phyloP scores from a whole-genome alignment of 1,284 basidiomycete genomes.

The Gomphus bonarii region DNA sequence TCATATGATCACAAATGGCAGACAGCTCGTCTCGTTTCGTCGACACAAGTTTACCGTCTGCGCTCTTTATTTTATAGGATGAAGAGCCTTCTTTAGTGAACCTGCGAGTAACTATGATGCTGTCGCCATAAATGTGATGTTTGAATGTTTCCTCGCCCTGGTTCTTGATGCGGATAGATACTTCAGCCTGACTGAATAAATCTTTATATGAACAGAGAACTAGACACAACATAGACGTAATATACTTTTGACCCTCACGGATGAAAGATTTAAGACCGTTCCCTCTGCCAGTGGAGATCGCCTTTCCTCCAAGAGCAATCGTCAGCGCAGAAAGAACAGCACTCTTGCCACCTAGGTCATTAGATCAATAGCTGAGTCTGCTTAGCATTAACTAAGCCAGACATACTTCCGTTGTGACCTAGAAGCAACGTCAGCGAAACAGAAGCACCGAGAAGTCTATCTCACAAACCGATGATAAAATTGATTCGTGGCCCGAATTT shows the following conservation, averaged over 20 bases:
- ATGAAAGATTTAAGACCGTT: slow-evolving; percentile 84
- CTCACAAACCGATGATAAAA: slow-evolving; percentile 86
- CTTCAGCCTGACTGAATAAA: slow-evolving; percentile 50
- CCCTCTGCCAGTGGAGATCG: slow-evolving; percentile 80
- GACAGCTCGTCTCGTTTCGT: slow-evolving; percentile 82
- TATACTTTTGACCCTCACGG: slow-evolving; percentile 73
- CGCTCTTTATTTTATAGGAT: slow-evolving; percentile 78
- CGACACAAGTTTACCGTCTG: slow-evolving; percentile 57
- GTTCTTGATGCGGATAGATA: slow-evolving; percentile 80
- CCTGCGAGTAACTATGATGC: slow-evolving; percentile 76
- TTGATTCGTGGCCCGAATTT: slow-evolving; percentile 87
- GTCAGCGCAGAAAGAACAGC: slow-evolving; percentile 92
- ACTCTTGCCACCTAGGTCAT: slow-evolving; percentile 76
- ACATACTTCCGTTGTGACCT: slow-evolving; percentile 77
- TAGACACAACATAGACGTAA: slow-evolving; percentile 10
- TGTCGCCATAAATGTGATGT: slow-evolving; percentile 72
- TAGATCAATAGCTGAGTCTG: background rate
- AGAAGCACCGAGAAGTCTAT: background rate
- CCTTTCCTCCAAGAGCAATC: slow-evolving; percentile 89
- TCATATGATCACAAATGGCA: slow-evolving; percentile 87
- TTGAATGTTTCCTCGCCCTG: slow-evolving; percentile 84
- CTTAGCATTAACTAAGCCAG: background rate
- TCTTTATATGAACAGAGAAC: background rate
- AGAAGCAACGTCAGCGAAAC: background rate
- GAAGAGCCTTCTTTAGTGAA: slow-evolving; percentile 71